Conservation (phyloP, 768 basidiomycete species). For the Serendipita indica region DNA sequence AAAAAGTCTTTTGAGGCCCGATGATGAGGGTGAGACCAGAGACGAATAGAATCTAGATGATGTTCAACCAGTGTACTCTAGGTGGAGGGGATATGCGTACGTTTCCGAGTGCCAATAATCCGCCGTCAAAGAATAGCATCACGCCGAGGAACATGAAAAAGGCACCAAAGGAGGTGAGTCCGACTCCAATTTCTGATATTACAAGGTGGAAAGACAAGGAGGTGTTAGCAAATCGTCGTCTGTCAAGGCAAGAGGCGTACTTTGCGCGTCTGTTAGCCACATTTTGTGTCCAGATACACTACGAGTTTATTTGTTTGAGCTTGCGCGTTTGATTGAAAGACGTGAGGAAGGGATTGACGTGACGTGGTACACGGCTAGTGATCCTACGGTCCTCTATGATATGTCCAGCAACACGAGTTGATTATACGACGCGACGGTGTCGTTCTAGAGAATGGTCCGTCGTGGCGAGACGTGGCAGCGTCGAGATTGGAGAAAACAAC, state of each 20-base stretch:
- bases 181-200: constrained; percentile 79
- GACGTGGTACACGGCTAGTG: neutral
- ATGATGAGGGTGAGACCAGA: constrained; percentile 93
- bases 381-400: neutral
- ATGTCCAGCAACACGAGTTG: neutral
- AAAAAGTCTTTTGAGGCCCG: constrained; percentile 91
- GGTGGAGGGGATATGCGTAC: constrained; percentile 32
- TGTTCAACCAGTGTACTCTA: neutral
- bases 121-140: constrained; percentile 92
- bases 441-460: neutral
- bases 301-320: neutral
- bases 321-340: neutral
- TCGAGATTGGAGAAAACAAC: neutral
- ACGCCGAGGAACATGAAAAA: constrained; percentile 95
- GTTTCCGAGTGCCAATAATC: constrained; percentile 91
- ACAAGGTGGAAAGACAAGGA: constrained; percentile 13
- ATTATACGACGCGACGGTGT: neutral
- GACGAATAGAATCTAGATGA: constrained; percentile 75
- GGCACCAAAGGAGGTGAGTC: constrained; percentile 85
- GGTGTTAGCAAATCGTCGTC: neutral
- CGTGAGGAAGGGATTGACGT: neutral
- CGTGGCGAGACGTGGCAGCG: neutral
- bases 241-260: constrained; percentile 17
- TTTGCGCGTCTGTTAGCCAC: constrained; percentile 45
- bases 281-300: constrained; percentile 20